Evolutionary conservation across 352 stramenopile genomes (phyloP).

Genomic region (Phytophthora pinifolia): DNA sequence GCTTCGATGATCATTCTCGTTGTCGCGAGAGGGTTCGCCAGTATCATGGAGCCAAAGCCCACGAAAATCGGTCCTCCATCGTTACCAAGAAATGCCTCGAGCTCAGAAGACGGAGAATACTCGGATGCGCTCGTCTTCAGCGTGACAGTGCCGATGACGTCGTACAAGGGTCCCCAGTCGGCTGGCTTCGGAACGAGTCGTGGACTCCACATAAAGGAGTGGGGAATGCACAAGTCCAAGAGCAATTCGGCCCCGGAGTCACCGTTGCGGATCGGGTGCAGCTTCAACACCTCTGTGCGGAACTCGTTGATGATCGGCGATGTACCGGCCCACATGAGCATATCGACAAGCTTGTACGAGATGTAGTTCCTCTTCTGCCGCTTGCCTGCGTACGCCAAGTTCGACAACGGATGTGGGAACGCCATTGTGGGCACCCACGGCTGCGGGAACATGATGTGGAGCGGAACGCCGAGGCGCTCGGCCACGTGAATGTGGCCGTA

Average conservation of each 20-base stretch:
- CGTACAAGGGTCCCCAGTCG: conserved; percentile 20
- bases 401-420: conserved; percentile 21
- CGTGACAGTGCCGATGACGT: conserved; percentile 22
- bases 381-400: conserved; percentile 21
- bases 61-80: conserved; percentile 22
- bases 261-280: conserved; percentile 20
- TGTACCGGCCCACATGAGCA: conserved; percentile 24
- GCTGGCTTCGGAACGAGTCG: conserved; percentile 15
- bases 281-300: conserved; percentile 20
- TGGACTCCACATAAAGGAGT: conserved; percentile 26
- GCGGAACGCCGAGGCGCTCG: conserved; percentile 85
- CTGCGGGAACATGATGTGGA: conserved; percentile 85
- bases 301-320: conserved; percentile 23
- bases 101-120: conserved; percentile 11
- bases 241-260: conserved; percentile 13
- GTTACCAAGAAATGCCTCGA: conserved; percentile 14
- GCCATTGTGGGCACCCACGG: conserved; percentile 23
- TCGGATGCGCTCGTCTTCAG: conserved; percentile 3
- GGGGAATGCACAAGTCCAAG: conserved; percentile 16
- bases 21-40: conserved; percentile 14
- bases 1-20: conserved; percentile 28
- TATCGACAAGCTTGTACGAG: conserved; percentile 25
- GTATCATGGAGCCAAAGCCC: conserved; percentile 24
- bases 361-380: conserved; percentile 21
- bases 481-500: conserved; percentile 92